Base-by-base conservation (phyloP, 805 yeast species). In the Starmerella stigmatis region DNA sequence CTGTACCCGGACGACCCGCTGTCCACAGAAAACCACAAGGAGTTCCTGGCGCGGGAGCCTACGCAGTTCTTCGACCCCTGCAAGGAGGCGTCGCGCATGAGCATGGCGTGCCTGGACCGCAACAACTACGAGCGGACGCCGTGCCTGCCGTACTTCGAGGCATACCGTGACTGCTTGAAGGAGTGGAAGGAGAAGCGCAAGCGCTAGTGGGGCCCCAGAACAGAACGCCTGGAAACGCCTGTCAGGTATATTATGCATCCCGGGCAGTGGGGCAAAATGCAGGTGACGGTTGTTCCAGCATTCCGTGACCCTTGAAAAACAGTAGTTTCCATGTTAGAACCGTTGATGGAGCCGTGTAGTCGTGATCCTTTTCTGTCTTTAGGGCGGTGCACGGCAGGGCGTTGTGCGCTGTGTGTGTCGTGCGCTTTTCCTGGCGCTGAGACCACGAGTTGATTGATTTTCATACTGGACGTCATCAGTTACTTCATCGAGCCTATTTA, bases 61-160 rank as follows among this genome's bases (percentile, higher is more conserved):
- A 79, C 94, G 6, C 76, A 81, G 60, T 92, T 72, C 62, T 89
- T 81, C 58, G 96, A 89, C 60, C 98, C 98, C 0, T 89, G 98
- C 63, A 81, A 79, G 38, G 92, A 86, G 58, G 79, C 92, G 29
- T 73, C 96, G 9, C 79, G 78, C 60, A 89, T 94, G 78, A 83
- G 94, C 35, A 68, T 86, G 53, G 75, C 74, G 52, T 89, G 98
- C 57, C 68, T 89, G 61, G 89, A 85, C 55, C 63, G 81, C 41
- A 84, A 88, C 59, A 72, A 79, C 55, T 79, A 75, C 68, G 85
- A 75, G 68, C 75, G 70, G 68, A 77, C 69, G 43, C 71, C 63
- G 64, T 86, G 80, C 68, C 75, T 65, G 61, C 94, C 82, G 48
- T 89, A 84, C 59, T 92, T 89, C 61, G 86, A 80, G 56, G 96